Percentiles rank a stretch among this genome's conserved stretches.
Conservation (phyloP, 257 asterid species). For the Fraxinus anomala region DNA sequence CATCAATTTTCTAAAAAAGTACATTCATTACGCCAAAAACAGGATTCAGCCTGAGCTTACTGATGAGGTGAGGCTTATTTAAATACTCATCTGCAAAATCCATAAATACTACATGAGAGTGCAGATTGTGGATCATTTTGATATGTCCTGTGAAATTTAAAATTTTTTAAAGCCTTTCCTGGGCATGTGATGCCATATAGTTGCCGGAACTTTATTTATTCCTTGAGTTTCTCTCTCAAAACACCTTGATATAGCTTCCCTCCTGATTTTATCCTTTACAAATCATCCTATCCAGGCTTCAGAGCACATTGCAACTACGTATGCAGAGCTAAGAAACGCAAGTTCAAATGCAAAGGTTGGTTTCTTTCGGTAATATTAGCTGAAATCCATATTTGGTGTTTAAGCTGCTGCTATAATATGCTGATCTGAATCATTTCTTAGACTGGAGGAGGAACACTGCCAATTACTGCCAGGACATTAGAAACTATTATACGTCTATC, state of each 20-base stretch:
- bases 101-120: neutral
- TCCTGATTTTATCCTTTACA: conserved; percentile 22
- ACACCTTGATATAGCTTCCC: neutral
- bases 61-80: conserved; percentile 66
- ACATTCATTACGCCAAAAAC: conserved; percentile 82
- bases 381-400: conserved; percentile 22
- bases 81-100: neutral
- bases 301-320: conserved; percentile 87
- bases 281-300: conserved; percentile 63
- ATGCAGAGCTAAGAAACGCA: conserved; percentile 90
- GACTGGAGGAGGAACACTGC: conserved; percentile 97
- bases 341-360: conserved; percentile 82
- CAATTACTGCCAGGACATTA: conserved; percentile 95
- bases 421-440: conserved; percentile 25
- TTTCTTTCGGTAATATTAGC: conserved; percentile 22
- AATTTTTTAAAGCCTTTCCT: conserved; percentile 11
- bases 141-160: neutral
- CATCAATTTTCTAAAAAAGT: conserved; percentile 88
- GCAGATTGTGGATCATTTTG: conserved; percentile 6
- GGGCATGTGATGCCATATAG: neutral
- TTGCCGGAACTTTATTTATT: conserved; percentile 2
- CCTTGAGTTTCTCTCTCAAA: neutral
- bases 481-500: conserved; percentile 95
- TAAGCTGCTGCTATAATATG: conserved; percentile 15
- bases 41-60: conserved; percentile 95